These are phyloP conservation scores for Lecanoromycetidae sp. DNA, from an alignment of 2,329 filamentous ascomycete species.

Conservation along the genomic window DNA sequence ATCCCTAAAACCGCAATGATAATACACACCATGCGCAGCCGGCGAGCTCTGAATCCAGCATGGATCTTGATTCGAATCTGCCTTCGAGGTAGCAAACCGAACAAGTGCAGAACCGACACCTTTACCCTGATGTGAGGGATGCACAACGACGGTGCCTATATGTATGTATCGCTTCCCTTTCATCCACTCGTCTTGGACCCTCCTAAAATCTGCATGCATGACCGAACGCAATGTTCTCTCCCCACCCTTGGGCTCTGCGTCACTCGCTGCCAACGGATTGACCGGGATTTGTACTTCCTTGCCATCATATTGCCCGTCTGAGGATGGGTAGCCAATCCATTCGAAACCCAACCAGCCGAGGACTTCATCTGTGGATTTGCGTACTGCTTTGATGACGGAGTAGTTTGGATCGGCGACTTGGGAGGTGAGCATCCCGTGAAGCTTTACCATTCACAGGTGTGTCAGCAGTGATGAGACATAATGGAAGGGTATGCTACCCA, in stretches of 20 bases:
- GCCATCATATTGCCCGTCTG: background rate
- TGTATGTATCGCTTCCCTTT: background rate
- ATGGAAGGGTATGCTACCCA: too few species aligned
- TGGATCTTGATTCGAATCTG: constrained; percentile 1
- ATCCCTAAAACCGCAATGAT: constrained; percentile 3
- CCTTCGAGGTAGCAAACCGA: constrained; percentile 1
- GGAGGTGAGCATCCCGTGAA: background rate
- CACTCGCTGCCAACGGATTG: background rate
- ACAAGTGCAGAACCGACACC: constrained; percentile 11
- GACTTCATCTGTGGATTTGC: constrained; percentile 1
- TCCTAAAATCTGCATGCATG: background rate
- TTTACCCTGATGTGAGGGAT: background rate
- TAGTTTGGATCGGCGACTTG: background rate
- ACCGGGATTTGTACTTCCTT: background rate
- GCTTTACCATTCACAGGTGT: background rate
- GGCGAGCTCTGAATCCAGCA: constrained; percentile 9
- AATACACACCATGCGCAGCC: constrained; percentile 1
- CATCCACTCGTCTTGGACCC: background rate
- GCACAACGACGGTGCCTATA: background rate
- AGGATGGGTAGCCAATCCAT: background rate
- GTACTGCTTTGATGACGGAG: constrained; percentile 1
- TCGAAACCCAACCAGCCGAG: background rate
- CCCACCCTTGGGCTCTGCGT: background rate
- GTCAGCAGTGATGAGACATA: too few species aligned
- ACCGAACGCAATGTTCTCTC: background rate